phyloP scores from a whole-genome alignment of 1,284 basidiomycete species.

The Earliella scabrosa region DNA sequence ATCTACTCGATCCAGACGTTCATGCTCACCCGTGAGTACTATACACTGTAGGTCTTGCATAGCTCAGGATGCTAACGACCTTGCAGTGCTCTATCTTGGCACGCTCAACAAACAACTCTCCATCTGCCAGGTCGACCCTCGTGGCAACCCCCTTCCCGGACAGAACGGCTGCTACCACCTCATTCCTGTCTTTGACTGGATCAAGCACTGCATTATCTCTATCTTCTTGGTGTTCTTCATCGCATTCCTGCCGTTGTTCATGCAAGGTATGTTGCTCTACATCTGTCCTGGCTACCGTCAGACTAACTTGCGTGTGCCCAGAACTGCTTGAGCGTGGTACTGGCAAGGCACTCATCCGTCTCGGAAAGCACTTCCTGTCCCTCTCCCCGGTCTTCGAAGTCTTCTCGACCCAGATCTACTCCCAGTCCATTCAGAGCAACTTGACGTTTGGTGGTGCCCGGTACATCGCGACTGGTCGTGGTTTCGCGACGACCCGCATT shows the following conservation, averaged over 20 bases:
- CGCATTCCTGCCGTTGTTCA: slow-evolving; percentile 92
- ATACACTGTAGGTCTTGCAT: not conserved
- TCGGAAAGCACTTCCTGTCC: slow-evolving; percentile 94
- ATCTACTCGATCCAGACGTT: slow-evolving; percentile 96
- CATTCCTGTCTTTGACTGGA: slow-evolving; percentile 95
- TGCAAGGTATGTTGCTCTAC: slow-evolving; percentile 71
- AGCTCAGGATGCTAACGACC: slow-evolving; percentile 19
- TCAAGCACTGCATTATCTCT: slow-evolving; percentile 92
- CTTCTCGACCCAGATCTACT: slow-evolving; percentile 97
- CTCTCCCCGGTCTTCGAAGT: slow-evolving; percentile 96
- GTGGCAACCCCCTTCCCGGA: slow-evolving; percentile 79
- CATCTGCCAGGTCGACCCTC: slow-evolving; percentile 84
- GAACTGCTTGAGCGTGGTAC: slow-evolving; percentile 95
- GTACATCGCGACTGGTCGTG: slow-evolving; percentile 96
- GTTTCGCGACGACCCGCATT: slow-evolving; percentile 94
- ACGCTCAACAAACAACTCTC: slow-evolving; percentile 90
- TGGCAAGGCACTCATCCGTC: slow-evolving; percentile 89
- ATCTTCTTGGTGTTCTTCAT: slow-evolving; percentile 99
- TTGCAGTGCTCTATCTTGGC: slow-evolving; percentile 85
- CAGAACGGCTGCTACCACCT: slow-evolving; percentile 94
- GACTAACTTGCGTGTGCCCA: slow-evolving; percentile 33
- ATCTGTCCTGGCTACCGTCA: not conserved
- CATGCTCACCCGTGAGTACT: slow-evolving; percentile 82
- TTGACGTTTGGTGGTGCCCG: slow-evolving; percentile 95
- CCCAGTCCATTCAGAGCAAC: slow-evolving; percentile 93